phyloP scores from a whole-genome alignment of 2,329 filamentous ascomycete species.

The Hymenoscyphus scutula region DNA sequence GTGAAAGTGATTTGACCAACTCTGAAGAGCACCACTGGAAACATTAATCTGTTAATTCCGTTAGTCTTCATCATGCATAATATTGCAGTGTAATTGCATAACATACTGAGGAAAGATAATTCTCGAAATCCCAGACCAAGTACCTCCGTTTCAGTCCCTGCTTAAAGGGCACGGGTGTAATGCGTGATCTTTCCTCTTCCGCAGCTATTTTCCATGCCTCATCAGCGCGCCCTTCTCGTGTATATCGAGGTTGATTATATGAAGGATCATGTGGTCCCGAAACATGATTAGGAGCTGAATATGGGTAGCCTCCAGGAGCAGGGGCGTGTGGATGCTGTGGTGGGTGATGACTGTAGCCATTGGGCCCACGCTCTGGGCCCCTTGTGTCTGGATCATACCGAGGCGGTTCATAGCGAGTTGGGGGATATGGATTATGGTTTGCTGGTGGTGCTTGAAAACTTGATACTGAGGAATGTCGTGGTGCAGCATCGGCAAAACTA shows the following conservation, averaged over 20 bases:
- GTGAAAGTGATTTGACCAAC: slow-evolving; percentile 50
- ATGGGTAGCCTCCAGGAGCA: slow-evolving; percentile 23
- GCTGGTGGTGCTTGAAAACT: slow-evolving; percentile 25
- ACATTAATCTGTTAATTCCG: slow-evolving; percentile 29
- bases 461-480: slow-evolving; percentile 27
- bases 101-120: slow-evolving; percentile 32
- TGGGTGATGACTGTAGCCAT: slow-evolving; percentile 22
- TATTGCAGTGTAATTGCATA: neutral
- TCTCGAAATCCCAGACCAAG: slow-evolving; percentile 35
- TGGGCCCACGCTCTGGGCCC: slow-evolving; percentile 25
- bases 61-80: neutral
- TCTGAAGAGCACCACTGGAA: slow-evolving; percentile 28
- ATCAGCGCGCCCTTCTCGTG: slow-evolving; percentile 30
- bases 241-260: slow-evolving; percentile 28
- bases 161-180: slow-evolving; percentile 21
- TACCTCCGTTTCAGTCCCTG: slow-evolving; percentile 32
- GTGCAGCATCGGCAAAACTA: slow-evolving; percentile 22
- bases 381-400: slow-evolving; percentile 31
- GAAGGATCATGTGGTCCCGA: slow-evolving; percentile 22
- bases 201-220: slow-evolving; percentile 22
- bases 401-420: slow-evolving; percentile 28
- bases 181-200: slow-evolving; percentile 23
- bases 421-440: slow-evolving; percentile 28
- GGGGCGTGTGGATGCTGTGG: slow-evolving; percentile 23
- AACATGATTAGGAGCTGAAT: slow-evolving; percentile 20